Evolutionary conservation across 2,329 filamentous ascomycete genomes (phyloP), one percentile per base, ranked within the genome.

Genomic region (Penicillium sp.): DNA sequence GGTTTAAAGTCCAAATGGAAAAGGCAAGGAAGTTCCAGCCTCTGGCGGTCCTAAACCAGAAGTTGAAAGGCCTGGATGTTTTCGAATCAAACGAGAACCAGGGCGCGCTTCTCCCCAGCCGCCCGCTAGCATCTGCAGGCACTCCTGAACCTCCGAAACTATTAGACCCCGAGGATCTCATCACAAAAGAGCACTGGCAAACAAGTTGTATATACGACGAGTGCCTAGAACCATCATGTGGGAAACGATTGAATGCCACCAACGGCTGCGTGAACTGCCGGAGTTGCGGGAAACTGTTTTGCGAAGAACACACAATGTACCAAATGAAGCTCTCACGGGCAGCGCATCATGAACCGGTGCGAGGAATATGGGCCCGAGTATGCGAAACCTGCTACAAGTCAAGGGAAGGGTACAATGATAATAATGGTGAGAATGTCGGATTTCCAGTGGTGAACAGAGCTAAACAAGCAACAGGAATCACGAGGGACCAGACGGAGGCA

Each of bases 371-470:
- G 94, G 96, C 90, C 65, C 80, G 94, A 49, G 93, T 97, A 2
- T 99, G 94, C 70, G 94, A 99, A 77, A 97, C 94, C n/a, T 99
- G 94, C 76, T 99, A 94, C 77, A 97, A 97, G 77, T 96, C 91
- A 49, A 84, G 94, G 66, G 90, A 92, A 26, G 94, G 94, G 4
- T 99, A 99, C 75, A 96, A 95, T 69, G 92, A 99, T 67, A 88
- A 93, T 65, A 84, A 83, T 53, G 90, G 78, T 78, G 66, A 53
- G 54, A 1, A 31, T n/a, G 14, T 16, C 36, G 2, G 1, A 6
- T 26, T 36, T 25, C 9, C 9, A 4, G 1, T 35, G 2, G 30
- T 26, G 16, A 10, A 31, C 36, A n/a, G 48, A 40, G 37, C 57
- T 65, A 44, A 44, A 64, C 33, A 12, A 12, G 46, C 3, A 47